Percentiles rank a stretch among this genome's conserved stretches.
Evolutionary conservation across 768 basidiomycete genomes (phyloP).

Genomic region (Suillus spraguei): DNA sequence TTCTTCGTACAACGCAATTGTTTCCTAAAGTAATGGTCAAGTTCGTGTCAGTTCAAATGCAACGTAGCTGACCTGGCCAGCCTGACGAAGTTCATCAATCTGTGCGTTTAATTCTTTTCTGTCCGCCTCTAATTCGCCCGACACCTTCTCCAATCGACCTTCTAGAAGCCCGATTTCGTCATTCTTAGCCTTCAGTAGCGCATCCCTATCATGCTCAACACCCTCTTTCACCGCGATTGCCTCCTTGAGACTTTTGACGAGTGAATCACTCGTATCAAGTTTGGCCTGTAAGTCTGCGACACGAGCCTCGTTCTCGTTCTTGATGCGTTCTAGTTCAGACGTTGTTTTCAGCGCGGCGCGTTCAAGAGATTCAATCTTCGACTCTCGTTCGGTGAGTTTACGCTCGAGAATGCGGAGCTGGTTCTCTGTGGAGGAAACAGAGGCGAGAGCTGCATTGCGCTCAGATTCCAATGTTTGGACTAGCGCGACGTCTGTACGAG

Average conservation of each 20-base stretch:
- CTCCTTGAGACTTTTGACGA: slow-evolving; percentile 52
- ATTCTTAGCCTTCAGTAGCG: slow-evolving; percentile 56
- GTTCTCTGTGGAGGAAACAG: slow-evolving; percentile 45
- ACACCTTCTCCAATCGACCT: slow-evolving; percentile 44
- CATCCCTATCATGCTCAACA: slow-evolving; percentile 50
- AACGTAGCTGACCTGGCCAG: slow-evolving; percentile 71
- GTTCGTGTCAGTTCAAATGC: slow-evolving; percentile 6
- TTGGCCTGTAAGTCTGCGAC: slow-evolving; percentile 45
- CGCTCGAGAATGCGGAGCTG: slow-evolving; percentile 44
- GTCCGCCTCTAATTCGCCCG: slow-evolving; percentile 56
- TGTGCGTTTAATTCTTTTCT: slow-evolving; percentile 67
- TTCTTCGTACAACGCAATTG: slow-evolving; percentile 94
- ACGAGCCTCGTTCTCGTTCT: slow-evolving; percentile 46
- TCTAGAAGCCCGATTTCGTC: slow-evolving; percentile 62
- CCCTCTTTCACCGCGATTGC: slow-evolving; percentile 54
- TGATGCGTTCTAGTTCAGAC: slow-evolving; percentile 48
- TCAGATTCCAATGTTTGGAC: slow-evolving; percentile 42
- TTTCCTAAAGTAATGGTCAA: slow-evolving; percentile 59
- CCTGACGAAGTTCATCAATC: slow-evolving; percentile 83
- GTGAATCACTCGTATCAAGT: slow-evolving; percentile 45
- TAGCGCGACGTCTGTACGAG: slow-evolving; percentile 25
- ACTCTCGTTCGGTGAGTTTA: slow-evolving; percentile 45
- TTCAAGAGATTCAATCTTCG: slow-evolving; percentile 50
- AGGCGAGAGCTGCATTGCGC: slow-evolving; percentile 42
- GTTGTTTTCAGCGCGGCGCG: slow-evolving; percentile 39